Conservation (phyloP, 176 grass and related monocot genomes). For the Areca catechu region DNA sequence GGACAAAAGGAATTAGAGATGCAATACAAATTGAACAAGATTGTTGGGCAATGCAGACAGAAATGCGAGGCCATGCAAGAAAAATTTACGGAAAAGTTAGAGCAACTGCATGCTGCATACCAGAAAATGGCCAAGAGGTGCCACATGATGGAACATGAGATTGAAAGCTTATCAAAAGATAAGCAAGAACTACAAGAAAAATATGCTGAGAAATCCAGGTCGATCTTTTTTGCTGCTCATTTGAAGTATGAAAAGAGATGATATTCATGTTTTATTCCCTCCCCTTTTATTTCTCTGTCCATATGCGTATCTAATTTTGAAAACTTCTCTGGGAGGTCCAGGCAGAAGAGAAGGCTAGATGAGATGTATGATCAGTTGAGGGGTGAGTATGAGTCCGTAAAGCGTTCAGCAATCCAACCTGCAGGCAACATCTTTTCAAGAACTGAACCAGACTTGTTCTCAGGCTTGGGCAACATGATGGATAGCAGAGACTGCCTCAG, state of each 20-base stretch:
- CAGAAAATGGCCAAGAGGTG: conserved; percentile 88
- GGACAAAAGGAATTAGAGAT: conserved; percentile 92
- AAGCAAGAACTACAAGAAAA: conserved; percentile 95
- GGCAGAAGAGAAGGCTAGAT: conserved; percentile 91
- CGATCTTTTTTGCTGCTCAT: conserved; percentile 7
- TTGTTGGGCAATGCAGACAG: conserved; percentile 60
- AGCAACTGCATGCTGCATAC: conserved; percentile 68
- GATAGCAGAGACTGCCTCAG: conserved; percentile 27
- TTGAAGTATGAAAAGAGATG: too few relatives aligned
- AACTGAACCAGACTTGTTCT: conserved; percentile 57
- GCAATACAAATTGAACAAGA: conserved; percentile 85
- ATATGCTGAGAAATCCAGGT: conserved; percentile 94
- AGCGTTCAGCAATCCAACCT: conserved; percentile 68
- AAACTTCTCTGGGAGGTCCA: conserved; percentile 10
- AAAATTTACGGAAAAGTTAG: conserved; percentile 85
- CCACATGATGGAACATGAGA: conserved; percentile 71
- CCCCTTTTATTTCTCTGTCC: too few relatives aligned
- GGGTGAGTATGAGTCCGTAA: conserved; percentile 55
- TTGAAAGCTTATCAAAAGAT: conserved; percentile 73
- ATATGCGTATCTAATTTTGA: too few relatives aligned
- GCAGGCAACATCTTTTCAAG: conserved; percentile 51
- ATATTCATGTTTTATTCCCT: too few relatives aligned
- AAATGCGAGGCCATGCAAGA: conserved; percentile 79
- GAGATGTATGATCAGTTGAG: conserved; percentile 90
- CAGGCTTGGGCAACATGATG: conserved; percentile 44